Conservation (phyloP, 73 alveolate genomes). For the Strombidium stylifer region DNA sequence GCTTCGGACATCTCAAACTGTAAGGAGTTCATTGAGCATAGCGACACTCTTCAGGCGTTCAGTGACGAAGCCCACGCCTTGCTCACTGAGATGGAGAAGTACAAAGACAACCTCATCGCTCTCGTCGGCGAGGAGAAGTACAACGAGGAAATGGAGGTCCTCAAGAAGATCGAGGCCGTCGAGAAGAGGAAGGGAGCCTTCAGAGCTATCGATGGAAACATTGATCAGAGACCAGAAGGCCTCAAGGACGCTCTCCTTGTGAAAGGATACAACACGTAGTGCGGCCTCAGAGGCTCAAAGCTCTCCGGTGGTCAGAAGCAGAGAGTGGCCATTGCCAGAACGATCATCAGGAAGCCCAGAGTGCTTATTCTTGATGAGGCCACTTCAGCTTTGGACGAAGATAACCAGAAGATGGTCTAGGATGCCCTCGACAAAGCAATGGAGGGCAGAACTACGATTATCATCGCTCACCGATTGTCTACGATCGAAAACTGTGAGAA, state of each 20-base stretch:
- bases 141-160: background rate
- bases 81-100: too few species aligned
- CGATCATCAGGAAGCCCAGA: slow-evolving; percentile 72
- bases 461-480: slow-evolving; percentile 63
- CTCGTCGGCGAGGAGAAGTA: too few species aligned
- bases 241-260: slow-evolving; percentile 12
- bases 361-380: slow-evolving; percentile 82
- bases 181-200: slow-evolving; percentile 11
- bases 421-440: slow-evolving; percentile 68
- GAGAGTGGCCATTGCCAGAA: slow-evolving; percentile 91
- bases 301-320: slow-evolving; percentile 93
- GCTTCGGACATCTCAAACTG: slow-evolving; percentile 82
- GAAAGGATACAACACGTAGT: slow-evolving; percentile 47
- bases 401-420: slow-evolving; percentile 61
- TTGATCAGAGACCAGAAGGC: too few species aligned
- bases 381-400: slow-evolving; percentile 84
- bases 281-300: slow-evolving; percentile 71
- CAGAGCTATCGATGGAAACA: slow-evolving; percentile 9
- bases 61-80: too few species aligned
- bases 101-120: too few species aligned
- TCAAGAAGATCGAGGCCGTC: background rate
- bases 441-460: slow-evolving; percentile 62
- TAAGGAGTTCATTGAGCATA: slow-evolving; percentile 56
- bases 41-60: too few species aligned
- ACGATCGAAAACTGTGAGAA: slow-evolving; percentile 74